Evolutionary conservation across 2,329 filamentous ascomycete genomes (phyloP).

Genomic region (Drechslerella dactyloides): DNA sequence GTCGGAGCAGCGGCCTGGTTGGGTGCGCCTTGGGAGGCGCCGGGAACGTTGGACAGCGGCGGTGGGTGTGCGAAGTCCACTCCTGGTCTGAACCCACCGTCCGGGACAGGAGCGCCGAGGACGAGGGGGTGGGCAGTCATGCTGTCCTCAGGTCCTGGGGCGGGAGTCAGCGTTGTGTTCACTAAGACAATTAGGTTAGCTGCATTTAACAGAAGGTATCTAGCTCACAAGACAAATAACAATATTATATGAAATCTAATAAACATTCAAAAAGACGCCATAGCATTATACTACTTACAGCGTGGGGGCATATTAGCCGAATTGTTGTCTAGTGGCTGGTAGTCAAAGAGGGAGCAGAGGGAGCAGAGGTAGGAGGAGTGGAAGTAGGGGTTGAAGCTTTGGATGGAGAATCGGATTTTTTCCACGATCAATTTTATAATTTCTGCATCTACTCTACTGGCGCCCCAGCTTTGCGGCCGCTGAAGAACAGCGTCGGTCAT

Average conservation of each 20-base stretch:
- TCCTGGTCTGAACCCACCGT: too few relatives aligned
- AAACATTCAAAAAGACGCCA: background rate
- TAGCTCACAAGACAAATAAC: too few relatives aligned
- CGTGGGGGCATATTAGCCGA: background rate
- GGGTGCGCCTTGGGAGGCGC: too few relatives aligned
- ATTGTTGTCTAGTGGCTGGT: too few relatives aligned
- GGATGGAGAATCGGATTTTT: background rate
- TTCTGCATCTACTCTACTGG: background rate
- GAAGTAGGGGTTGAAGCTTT: background rate
- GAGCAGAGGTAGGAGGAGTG: background rate
- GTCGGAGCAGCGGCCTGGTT: background rate
- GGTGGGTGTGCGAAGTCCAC: too few relatives aligned
- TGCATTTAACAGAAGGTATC: too few relatives aligned
- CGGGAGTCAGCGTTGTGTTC: background rate
- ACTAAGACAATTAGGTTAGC: conserved; percentile 2
- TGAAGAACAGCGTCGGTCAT: background rate
- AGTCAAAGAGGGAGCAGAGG: background rate
- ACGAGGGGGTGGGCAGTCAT: too few relatives aligned
- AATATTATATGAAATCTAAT: conserved; percentile 3
- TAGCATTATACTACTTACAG: background rate
- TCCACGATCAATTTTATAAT: conserved; percentile 7
- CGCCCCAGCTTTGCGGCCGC: too few relatives aligned
- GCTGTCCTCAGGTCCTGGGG: background rate
- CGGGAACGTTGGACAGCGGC: too few relatives aligned
- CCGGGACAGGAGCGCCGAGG: background rate